Evolutionary conservation across 768 basidiomycete species (phyloP).

Genomic region (Pleurotus tuber-regium): DNA sequence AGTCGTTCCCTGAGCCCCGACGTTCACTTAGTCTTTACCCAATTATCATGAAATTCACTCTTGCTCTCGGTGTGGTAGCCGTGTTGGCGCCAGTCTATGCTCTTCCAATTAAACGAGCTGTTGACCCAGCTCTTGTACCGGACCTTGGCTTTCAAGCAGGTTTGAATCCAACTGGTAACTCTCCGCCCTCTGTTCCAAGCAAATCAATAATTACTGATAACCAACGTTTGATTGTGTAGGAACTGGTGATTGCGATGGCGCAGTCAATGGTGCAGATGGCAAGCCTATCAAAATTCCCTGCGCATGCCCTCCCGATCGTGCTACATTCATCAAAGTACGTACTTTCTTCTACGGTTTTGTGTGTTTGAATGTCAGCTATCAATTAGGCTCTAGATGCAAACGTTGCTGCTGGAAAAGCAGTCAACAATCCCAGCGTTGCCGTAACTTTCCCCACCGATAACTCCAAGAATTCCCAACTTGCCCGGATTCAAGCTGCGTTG

Average conservation of each 20-base stretch:
- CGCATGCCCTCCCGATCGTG: conserved; percentile 57
- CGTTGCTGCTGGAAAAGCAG: conserved; percentile 57
- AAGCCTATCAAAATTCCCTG: conserved; percentile 66
- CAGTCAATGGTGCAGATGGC: conserved; percentile 47
- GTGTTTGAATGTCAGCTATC: background rate
- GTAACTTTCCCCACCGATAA: conserved; percentile 65
- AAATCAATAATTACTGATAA: too few species aligned
- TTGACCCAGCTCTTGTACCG: conserved; percentile 55
- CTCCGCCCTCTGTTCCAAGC: too few species aligned
- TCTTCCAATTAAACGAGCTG: conserved; percentile 24
- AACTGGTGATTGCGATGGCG: conserved; percentile 69
- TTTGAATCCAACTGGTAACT: conserved; percentile 58
- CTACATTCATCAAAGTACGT: conserved; percentile 47
- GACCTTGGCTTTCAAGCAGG: conserved; percentile 54
- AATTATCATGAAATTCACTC: conserved; percentile 1
- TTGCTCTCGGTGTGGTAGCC: background rate
- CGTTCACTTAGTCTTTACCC: conserved; percentile 2
- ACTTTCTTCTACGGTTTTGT: conserved; percentile 1
- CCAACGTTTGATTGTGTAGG: conserved; percentile 41
- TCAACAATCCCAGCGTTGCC: conserved; percentile 55
- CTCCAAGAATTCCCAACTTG: conserved; percentile 48
- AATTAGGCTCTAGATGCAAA: conserved; percentile 47
- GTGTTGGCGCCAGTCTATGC: background rate
- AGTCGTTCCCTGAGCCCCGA: background rate
- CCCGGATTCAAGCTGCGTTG: conserved; percentile 57